Evolutionary conservation across 2,329 filamentous ascomycete species (phyloP).

Genomic region (Thermoascus crustaceus): DNA sequence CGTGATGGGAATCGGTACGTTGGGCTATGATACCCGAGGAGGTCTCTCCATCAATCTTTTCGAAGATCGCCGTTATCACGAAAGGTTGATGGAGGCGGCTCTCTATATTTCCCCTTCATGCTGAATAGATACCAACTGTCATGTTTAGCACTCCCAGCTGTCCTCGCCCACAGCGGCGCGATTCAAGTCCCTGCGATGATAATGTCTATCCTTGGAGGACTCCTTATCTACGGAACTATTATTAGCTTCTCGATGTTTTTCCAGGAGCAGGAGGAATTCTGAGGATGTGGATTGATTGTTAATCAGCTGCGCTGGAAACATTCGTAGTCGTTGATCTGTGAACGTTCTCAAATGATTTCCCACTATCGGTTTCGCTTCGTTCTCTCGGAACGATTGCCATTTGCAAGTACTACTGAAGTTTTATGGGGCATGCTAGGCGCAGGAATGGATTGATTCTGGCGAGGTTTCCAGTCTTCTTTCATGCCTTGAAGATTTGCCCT

Average conservation of each 20-base stretch:
- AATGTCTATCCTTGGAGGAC: slow-evolving; percentile 88
- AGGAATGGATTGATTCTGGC: too few relatives aligned
- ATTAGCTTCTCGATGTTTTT: slow-evolving; percentile 99
- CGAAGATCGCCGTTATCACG: background rate
- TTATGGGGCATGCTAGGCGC: too few relatives aligned
- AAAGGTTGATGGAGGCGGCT: background rate
- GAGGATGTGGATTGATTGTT: slow-evolving; percentile 10
- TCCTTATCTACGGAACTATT: slow-evolving; percentile 95
- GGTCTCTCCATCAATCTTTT: slow-evolving; percentile 1
- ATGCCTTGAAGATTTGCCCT: too few relatives aligned
- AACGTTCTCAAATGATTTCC: too few relatives aligned
- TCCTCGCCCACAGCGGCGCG: slow-evolving; percentile 78
- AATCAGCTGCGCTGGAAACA: too few relatives aligned
- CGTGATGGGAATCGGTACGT: slow-evolving; percentile 91
- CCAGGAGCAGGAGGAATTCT: slow-evolving; percentile 95
- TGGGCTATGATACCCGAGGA: slow-evolving; percentile 4
- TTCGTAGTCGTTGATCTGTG: too few relatives aligned
- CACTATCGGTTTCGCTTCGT: too few relatives aligned
- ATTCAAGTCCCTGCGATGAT: slow-evolving; percentile 80
- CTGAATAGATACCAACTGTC: slow-evolving; percentile 6
- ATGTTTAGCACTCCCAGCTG: slow-evolving; percentile 67
- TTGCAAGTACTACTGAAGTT: too few relatives aligned
- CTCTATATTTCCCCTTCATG: too few relatives aligned
- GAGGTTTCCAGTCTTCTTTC: too few relatives aligned
- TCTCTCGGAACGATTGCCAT: too few relatives aligned